Evolutionary conservation across 2,329 filamentous ascomycete genomes (phyloP), one percentile per base, ranked within the genome.

Genomic region (Clarireedia paspali): DNA sequence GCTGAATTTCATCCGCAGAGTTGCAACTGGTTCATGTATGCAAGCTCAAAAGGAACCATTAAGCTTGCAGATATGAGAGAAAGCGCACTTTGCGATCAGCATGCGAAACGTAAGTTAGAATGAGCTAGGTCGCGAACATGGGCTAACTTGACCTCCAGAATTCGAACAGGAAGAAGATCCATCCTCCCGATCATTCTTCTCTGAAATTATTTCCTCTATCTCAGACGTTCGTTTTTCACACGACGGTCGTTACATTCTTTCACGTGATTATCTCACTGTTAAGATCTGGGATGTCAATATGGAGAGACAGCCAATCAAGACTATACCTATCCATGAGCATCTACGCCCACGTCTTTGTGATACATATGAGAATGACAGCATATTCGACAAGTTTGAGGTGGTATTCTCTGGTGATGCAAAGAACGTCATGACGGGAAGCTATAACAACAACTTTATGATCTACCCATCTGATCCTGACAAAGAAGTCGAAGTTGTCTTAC

Each of bases 391-490:
- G 73, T 99, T 99, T 64, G 94, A 99, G 74, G 94, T 99, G 44
- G 92, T 97, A 52, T 99, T 99, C 76, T 97, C 92, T 2, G 94
- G 94, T 24, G 92, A 97, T 72, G 90, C 91, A 40, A 95, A 96
- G 80, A 97, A 99, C 66, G 94, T 97, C 63, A 99, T 99, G 94
- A 99, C 94, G 5, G 94, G 94, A 66, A 96, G 91, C 70, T 99
- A 99, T 79, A 99, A 99, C 81, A 99, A 99, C 77, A 99, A 99
- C 77, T 97, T 99, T 79, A 99, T 99, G 94, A 99, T 99, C 69
- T 99, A 97, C 72, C 94, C 94, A 4, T 94, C 91, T 26, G 92
- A 97, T 67, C 89, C 91, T 6, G 89, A 92, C 63, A 95, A 95
- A 75, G 94, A 99, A 70, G 92, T 92, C 3, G 94, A 99, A 73